Base-by-base conservation (phyloP, 1,139 yeast species). In the Blastobotrys proliferans region DNA sequence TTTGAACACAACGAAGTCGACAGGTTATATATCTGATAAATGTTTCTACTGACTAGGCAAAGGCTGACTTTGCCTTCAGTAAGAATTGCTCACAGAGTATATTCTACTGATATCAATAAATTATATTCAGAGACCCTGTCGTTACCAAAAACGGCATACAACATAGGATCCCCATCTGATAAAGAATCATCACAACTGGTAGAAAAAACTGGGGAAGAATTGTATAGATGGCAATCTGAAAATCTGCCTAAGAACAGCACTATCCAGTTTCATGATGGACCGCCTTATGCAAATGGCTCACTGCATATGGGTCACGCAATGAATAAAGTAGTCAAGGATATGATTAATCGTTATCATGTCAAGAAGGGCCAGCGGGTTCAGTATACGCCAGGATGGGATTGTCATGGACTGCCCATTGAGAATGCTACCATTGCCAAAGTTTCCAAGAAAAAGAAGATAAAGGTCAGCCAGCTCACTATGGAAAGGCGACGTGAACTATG, bases 401-500 rank as follows among this genome's bases (percentile, higher is more conserved):
- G 98, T 58, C 99, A 92, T 66, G 99, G 99, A 0, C 68, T 92
- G 26, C 99, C 99, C 1, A 92, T 92, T 50, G 99, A 92, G 62
- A 70, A 86, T 62, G 87, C 87, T 54, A 94, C 95, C 0, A 64
- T 85, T 32, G 62, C 50, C 46, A 58, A 51, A 44, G 66, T 58
- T 44, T 60, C 59, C 40, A 71, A 66, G 50, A 62, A 62, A 44
- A 59, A 67, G 43, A 63, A 70, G 47, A 64, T 60, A 27, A 66
- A 61, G 25, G 57, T 63, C 1, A 56, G 61, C 20, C 61, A 47
- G 36, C 55, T 63, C 33, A 62, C 74, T 8, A 72, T 83, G 0
- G 57, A 67, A 20, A 80, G 81, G 40, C 74, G 85, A 11, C 72
- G 97, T 38, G 61, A 67, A 16, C 66, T 77, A 14, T 94, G 97